Evolutionary conservation across 1,139 yeast species (phyloP).

Genomic region (Geotrichum phurueaensis): DNA sequence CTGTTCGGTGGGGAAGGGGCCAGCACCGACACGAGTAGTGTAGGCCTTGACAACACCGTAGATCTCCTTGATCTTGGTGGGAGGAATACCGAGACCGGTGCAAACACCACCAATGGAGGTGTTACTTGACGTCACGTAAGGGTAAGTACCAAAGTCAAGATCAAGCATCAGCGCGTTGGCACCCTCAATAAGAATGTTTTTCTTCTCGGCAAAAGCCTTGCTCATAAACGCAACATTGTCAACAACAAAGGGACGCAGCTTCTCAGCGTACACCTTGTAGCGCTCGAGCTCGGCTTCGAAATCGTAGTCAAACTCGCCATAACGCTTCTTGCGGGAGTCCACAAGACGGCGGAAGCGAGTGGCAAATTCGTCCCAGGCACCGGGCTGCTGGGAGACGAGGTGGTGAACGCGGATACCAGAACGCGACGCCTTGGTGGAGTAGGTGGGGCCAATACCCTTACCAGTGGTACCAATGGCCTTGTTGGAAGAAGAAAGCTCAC

Average conservation of each 20-base stretch:
- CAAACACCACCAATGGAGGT: constrained; percentile 98
- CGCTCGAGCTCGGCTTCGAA: constrained; percentile 69
- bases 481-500: constrained; percentile 76
- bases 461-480: constrained; percentile 98
- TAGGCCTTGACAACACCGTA: constrained; percentile 98
- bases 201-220: constrained; percentile 66
- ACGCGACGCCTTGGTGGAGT: constrained; percentile 93
- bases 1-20: constrained; percentile 99
- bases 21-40: constrained; percentile 98
- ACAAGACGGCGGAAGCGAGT: constrained; percentile 69
- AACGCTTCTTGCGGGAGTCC: constrained; percentile 76
- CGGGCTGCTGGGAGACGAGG: constrained; percentile 80
- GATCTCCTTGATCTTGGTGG: constrained; percentile 66
- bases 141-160: constrained; percentile 96
- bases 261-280: constrained; percentile 68
- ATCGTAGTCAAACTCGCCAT: constrained; percentile 89
- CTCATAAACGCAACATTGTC: constrained; percentile 91
- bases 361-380: constrained; percentile 90
- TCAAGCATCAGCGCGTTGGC: constrained; percentile 98
- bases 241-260: constrained; percentile 82
- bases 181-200: constrained; percentile 91
- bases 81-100: constrained; percentile 95
- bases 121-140: constrained; percentile 91
- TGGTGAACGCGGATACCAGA: constrained; percentile 97
- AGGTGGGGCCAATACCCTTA: constrained; percentile 98